phyloP scores from a whole-genome alignment of 2,329 filamentous ascomycete genomes.

The Bretziella fagacearum region DNA sequence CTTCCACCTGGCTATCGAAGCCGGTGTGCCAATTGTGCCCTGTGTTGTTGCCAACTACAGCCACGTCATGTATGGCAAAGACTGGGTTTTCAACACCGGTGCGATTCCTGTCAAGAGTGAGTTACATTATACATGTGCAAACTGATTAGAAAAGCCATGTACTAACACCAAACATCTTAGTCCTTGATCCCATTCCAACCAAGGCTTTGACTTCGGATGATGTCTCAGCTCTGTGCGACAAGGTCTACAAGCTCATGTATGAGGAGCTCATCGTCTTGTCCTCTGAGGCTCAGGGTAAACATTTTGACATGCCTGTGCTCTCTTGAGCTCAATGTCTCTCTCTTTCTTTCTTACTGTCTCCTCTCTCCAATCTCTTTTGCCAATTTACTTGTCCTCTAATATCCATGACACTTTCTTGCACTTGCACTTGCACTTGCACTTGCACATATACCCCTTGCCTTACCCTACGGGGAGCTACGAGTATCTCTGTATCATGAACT shows the following conservation, averaged over 20 bases:
- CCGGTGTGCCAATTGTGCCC: conserved; percentile 81
- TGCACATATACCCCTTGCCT: too few species aligned
- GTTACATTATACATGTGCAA: conserved; percentile 16
- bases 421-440: too few species aligned
- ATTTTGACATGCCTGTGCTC: conserved; percentile 13
- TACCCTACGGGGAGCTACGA: too few species aligned
- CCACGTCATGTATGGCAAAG: conserved; percentile 49
- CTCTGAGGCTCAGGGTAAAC: conserved; percentile 29
- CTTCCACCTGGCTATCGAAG: conserved; percentile 89
- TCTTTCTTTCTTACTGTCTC: background rate
- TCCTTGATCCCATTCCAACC: conserved; percentile 67
- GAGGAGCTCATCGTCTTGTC: conserved; percentile 41
- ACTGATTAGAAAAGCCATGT: too few species aligned
- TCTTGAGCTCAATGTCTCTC: background rate
- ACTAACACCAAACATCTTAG: conserved; percentile 25
- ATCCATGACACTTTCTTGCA: too few species aligned
- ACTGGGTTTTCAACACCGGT: conserved; percentile 47
- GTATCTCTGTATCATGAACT: too few species aligned
- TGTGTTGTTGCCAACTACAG: conserved; percentile 68
- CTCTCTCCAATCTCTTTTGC: too few species aligned
- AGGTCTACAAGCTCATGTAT: conserved; percentile 60
- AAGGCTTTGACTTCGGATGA: conserved; percentile 55
- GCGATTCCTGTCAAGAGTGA: conserved; percentile 59
- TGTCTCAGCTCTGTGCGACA: conserved; percentile 54
- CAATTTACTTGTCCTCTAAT: too few species aligned